These are phyloP conservation scores for Ophiostoma ulmi DNA, from an alignment of 2,329 filamentous ascomycete genomes.

Conservation along the genomic window DNA sequence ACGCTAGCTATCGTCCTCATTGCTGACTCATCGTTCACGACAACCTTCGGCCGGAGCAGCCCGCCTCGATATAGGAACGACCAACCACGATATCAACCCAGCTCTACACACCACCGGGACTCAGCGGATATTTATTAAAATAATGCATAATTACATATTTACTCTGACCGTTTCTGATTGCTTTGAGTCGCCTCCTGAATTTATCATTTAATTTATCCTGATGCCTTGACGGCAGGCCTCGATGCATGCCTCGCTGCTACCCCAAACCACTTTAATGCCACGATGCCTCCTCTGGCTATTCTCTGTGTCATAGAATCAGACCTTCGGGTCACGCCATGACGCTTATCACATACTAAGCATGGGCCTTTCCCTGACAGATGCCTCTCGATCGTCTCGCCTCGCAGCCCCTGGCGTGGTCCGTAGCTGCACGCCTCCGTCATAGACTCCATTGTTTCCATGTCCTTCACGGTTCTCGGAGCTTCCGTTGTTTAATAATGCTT, in stretches of 20 bases:
- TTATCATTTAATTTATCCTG: neutral
- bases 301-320: constrained; percentile 15
- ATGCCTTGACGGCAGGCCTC: neutral
- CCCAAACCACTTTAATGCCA: neutral
- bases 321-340: neutral
- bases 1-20: neutral
- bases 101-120: constrained; percentile 17
- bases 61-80: constrained; percentile 19
- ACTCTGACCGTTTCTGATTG: neutral
- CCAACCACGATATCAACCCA: neutral
- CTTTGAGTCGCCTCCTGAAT: neutral
- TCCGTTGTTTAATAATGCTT: neutral
- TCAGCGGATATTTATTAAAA: neutral
- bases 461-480: neutral
- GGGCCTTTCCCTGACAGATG: neutral
- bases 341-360: neutral
- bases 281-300: neutral
- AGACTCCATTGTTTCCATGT: neutral
- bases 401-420: neutral
- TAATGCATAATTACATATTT: too few species aligned
- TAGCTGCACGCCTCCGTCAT: constrained; percentile 4
- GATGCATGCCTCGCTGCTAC: neutral
- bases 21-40: neutral
- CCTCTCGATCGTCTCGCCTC: neutral
- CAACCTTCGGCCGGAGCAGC: constrained; percentile 24